Conservation (phyloP, 495 filamentous ascomycete species). For the Apiosordaria backusii region DNA sequence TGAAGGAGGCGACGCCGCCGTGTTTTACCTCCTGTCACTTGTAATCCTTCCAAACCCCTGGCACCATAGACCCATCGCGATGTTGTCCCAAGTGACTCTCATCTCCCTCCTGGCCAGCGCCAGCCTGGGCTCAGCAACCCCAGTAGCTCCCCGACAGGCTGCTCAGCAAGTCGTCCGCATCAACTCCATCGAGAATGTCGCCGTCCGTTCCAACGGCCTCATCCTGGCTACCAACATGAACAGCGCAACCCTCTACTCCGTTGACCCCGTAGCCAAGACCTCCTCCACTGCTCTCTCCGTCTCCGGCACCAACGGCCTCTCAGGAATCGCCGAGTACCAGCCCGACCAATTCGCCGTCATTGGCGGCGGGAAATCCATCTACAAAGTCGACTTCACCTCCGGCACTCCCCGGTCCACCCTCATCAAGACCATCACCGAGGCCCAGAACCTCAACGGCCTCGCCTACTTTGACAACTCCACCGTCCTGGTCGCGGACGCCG, state of each 20-base stretch:
- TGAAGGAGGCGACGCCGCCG: background rate
- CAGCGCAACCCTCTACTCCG: slow-evolving; percentile 31
- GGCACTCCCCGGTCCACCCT: slow-evolving; percentile 30
- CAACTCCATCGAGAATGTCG: slow-evolving; percentile 46
- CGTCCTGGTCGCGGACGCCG: slow-evolving; percentile 40
- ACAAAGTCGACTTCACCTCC: slow-evolving; percentile 38
- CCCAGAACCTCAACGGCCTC: slow-evolving; percentile 41
- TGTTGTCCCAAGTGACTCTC: background rate
- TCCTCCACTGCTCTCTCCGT: slow-evolving; percentile 33
- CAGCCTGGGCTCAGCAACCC: background rate
- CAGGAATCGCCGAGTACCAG: slow-evolving; percentile 41
- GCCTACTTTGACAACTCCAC: slow-evolving; percentile 37
- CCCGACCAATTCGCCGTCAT: slow-evolving; percentile 44
- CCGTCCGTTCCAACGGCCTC: slow-evolving; percentile 44
- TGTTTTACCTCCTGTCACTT: background rate
- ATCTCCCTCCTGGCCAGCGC: slow-evolving; percentile 1
- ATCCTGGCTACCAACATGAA: slow-evolving; percentile 44
- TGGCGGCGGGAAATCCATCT: slow-evolving; percentile 38
- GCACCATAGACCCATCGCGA: background rate
- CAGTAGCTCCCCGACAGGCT: slow-evolving; percentile 10
- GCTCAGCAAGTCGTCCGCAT: slow-evolving; percentile 32
- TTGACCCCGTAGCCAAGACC: slow-evolving; percentile 34
- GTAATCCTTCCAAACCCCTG: background rate
- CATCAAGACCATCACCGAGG: slow-evolving; percentile 39
- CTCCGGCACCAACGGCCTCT: slow-evolving; percentile 34